phyloP scores from a whole-genome alignment of 2,329 filamentous ascomycete species.

The Pyricularia sp. region DNA sequence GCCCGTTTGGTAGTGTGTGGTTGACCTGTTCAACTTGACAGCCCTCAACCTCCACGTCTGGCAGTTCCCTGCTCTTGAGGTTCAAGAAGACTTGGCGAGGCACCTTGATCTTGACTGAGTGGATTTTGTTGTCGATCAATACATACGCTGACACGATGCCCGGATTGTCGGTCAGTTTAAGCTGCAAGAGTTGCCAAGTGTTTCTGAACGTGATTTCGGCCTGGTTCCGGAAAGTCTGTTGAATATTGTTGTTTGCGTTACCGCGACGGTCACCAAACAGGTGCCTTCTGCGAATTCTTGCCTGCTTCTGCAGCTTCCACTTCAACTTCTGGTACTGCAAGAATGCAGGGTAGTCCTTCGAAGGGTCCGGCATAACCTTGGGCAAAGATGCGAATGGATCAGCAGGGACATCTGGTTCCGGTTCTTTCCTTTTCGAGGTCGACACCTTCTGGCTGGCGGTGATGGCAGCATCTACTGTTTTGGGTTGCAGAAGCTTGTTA shows the following conservation, averaged over 20 bases:
- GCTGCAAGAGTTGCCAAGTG: slow-evolving; percentile 90
- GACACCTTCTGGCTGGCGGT: slow-evolving; percentile 45
- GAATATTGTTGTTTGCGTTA: slow-evolving; percentile 54
- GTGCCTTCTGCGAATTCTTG: slow-evolving; percentile 74
- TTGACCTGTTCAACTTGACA: slow-evolving; percentile 90
- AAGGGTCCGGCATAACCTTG: slow-evolving; percentile 72
- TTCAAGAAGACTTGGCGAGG: slow-evolving; percentile 88
- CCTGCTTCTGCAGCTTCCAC: slow-evolving; percentile 96
- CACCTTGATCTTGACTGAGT: slow-evolving; percentile 80
- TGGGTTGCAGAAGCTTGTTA: slow-evolving; percentile 53
- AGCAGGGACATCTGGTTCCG: slow-evolving; percentile 42
- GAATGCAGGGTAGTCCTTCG: slow-evolving; percentile 80
- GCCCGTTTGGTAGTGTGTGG: slow-evolving; percentile 88
- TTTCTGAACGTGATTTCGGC: slow-evolving; percentile 83
- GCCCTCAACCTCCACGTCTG: slow-evolving; percentile 76
- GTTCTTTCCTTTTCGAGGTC: slow-evolving; percentile 60
- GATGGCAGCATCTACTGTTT: slow-evolving; percentile 43
- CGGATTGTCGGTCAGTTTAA: slow-evolving; percentile 72
- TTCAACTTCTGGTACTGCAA: slow-evolving; percentile 95
- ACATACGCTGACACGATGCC: slow-evolving; percentile 85
- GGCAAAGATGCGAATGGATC: slow-evolving; percentile 81
- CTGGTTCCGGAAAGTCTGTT: slow-evolving; percentile 76
- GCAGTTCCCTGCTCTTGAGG: slow-evolving; percentile 76
- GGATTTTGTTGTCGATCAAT: slow-evolving; percentile 86
- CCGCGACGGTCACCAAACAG: slow-evolving; percentile 79